Conservation (phyloP, 352 stramenopile genomes). For the Peronospora belbahrii region DNA sequence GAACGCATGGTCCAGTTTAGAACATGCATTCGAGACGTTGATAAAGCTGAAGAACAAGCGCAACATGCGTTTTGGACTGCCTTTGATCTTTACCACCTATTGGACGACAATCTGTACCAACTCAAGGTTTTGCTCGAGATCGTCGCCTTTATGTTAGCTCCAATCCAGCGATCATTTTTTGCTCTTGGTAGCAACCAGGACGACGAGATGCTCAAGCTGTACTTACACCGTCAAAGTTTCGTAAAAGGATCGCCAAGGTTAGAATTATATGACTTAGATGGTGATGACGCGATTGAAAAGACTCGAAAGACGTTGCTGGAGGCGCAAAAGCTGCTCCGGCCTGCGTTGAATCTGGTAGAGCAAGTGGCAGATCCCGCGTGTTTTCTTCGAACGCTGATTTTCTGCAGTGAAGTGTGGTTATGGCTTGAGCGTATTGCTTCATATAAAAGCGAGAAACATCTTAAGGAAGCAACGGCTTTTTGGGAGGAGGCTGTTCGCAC, state of each 20-base stretch:
- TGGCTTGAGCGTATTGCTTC: constrained; percentile 69
- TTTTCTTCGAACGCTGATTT: constrained; percentile 57
- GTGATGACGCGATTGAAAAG: constrained; percentile 51
- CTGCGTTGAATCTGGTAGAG: constrained; percentile 52
- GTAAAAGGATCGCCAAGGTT: constrained; percentile 17
- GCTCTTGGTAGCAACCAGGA: constrained; percentile 57
- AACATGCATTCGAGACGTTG: constrained; percentile 32
- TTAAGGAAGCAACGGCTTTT: constrained; percentile 70
- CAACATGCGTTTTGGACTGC: constrained; percentile 52
- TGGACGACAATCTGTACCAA: constrained; percentile 68
- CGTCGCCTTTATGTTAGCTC: constrained; percentile 55
- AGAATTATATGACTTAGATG: constrained; percentile 22
- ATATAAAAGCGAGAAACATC: constrained; percentile 67
- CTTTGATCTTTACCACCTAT: constrained; percentile 58
- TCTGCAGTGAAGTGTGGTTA: constrained; percentile 63
- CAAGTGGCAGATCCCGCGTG: constrained; percentile 49
- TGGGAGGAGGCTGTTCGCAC: constrained; percentile 75
- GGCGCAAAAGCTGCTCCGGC: constrained; percentile 56
- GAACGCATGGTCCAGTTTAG: constrained; percentile 47
- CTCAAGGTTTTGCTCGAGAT: constrained; percentile 70
- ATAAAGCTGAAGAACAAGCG: constrained; percentile 44
- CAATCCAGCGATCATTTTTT: constrained; percentile 64
- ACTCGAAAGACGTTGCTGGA: constrained; percentile 55
- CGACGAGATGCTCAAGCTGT: constrained; percentile 49
- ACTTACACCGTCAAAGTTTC: constrained; percentile 27